These are phyloP conservation scores for Debaryomyces maramus DNA, from an alignment of 805 yeast species.

Conservation along the genomic window DNA sequence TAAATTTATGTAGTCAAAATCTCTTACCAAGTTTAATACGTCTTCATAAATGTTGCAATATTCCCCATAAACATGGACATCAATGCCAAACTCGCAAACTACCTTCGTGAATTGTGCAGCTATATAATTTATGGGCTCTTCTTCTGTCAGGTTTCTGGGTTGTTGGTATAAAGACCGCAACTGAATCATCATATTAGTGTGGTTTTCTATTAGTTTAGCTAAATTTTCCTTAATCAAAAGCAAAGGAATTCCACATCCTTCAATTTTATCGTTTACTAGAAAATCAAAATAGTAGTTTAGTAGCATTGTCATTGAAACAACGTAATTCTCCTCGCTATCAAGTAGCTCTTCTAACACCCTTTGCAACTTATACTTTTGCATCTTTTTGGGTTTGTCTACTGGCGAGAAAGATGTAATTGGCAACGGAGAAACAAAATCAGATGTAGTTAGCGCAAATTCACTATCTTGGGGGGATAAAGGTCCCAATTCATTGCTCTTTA, in stretches of 20 bases:
- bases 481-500: too few species aligned
- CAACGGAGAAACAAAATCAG: slow-evolving; percentile 18
- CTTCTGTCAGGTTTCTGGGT: slow-evolving; percentile 8
- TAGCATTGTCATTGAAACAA: slow-evolving; percentile 45
- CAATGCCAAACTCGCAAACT: slow-evolving; percentile 16
- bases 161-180: slow-evolving; percentile 11
- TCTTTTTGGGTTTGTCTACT: not conserved
- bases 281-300: slow-evolving; percentile 45
- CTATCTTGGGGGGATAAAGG: slow-evolving; percentile 1
- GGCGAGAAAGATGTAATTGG: slow-evolving; percentile 23
- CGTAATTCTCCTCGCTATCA: slow-evolving; percentile 48
- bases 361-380: slow-evolving; percentile 4
- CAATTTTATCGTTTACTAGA: slow-evolving; percentile 24
- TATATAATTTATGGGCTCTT: not conserved
- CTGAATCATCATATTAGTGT: slow-evolving; percentile 26
- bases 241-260: slow-evolving; percentile 20
- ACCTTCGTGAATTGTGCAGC: slow-evolving; percentile 6
- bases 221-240: slow-evolving; percentile 7
- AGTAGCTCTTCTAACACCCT: slow-evolving; percentile 47
- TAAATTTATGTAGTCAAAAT: slow-evolving; percentile 15
- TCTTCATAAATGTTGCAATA: slow-evolving; percentile 33
- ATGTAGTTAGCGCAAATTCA: slow-evolving; percentile 3
- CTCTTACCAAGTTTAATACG: slow-evolving; percentile 31
- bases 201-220: slow-evolving; percentile 20
- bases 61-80: slow-evolving; percentile 29